phyloP scores from a whole-genome alignment of 805 yeast species.

The Yarrowia sp. region DNA sequence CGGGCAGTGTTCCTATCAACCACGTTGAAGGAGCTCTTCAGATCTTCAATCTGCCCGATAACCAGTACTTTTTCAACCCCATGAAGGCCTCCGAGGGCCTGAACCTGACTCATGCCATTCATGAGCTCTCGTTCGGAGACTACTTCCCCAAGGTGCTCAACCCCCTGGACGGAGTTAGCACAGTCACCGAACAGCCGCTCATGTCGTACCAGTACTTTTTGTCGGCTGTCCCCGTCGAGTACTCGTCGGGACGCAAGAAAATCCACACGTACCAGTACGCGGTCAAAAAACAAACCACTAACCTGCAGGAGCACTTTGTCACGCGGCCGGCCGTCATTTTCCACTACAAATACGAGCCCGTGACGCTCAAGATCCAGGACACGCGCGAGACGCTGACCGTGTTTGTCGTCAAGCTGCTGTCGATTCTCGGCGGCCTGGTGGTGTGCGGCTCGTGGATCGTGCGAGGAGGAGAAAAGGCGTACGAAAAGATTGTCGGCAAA shows the following conservation, averaged over 20 bases:
- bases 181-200: constrained; percentile 57
- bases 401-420: constrained; percentile 77
- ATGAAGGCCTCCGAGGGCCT: constrained; percentile 49
- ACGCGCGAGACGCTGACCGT: constrained; percentile 76
- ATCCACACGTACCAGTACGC: constrained; percentile 84
- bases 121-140: constrained; percentile 89
- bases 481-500: constrained; percentile 46
- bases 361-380: constrained; percentile 72
- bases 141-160: constrained; percentile 85
- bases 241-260: constrained; percentile 53
- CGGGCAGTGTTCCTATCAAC: constrained; percentile 65
- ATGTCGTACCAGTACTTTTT: constrained; percentile 64
- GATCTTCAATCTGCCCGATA: constrained; percentile 60
- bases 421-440: constrained; percentile 82
- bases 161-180: constrained; percentile 82
- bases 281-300: constrained; percentile 44
- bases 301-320: constrained; percentile 46
- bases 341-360: constrained; percentile 88
- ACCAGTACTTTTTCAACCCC: constrained; percentile 46
- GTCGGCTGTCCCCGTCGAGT: constrained; percentile 84
- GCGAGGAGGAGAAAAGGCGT: constrained; percentile 18
- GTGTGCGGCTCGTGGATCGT: constrained; percentile 67
- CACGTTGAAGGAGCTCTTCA: constrained; percentile 86
- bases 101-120: constrained; percentile 83
- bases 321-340: constrained; percentile 78